Evolutionary conservation across 305 asterid species (phyloP).

Genomic region (Solanum hybrid): DNA sequence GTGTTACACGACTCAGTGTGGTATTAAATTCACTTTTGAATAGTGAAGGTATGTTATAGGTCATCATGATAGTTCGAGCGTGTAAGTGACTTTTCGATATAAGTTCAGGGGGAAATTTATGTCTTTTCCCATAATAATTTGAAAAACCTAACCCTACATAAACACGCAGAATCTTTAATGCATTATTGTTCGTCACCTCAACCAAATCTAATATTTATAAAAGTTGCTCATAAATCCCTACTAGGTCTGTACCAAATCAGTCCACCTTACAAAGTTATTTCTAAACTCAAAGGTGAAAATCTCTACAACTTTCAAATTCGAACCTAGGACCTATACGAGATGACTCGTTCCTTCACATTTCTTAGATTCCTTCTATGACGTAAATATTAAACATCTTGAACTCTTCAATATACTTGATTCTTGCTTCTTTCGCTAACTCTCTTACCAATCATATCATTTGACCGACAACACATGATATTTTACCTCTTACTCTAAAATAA

Average conservation of each 20-base stretch:
- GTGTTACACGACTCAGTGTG: no score
- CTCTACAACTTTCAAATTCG: no score
- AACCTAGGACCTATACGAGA: no score
- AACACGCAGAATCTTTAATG: not conserved
- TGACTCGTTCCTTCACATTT: no score
- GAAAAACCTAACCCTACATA: not conserved
- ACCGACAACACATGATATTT: not conserved
- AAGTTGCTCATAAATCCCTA: not conserved
- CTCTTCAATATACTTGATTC: not conserved
- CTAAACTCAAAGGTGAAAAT: no score
- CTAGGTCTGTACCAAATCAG: not conserved
- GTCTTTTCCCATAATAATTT: no score
- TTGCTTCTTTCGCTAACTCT: not conserved
- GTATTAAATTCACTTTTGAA: no score
- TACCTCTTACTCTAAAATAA: not conserved
- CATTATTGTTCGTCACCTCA: not conserved
- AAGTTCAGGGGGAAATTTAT: no score
- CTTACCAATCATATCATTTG: not conserved
- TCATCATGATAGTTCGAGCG: no score
- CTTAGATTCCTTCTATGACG: not conserved
- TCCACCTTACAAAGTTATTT: not conserved
- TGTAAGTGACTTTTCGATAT: no score
- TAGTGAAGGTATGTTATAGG: no score
- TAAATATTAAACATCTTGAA: no score
- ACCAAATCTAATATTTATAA: not conserved